Evolutionary conservation across 495 filamentous ascomycete species (phyloP).

Genomic region (Talaromyces nanjingensis): DNA sequence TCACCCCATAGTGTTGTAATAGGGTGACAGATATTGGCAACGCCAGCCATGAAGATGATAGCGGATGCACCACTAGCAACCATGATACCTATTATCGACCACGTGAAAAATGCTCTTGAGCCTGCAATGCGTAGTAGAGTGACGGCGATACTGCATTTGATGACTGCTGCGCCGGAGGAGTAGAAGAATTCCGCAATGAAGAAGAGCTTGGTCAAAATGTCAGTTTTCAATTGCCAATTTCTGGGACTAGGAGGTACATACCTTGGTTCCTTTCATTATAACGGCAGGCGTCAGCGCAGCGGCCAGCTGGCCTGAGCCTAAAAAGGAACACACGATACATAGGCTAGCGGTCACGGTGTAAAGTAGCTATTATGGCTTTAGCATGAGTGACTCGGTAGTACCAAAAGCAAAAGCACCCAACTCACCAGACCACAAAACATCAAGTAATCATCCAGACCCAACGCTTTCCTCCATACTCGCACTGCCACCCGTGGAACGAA

Average conservation of each 20-base stretch:
- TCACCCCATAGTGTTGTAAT: constrained; percentile 3
- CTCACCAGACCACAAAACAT: constrained; percentile 2
- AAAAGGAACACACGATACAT: constrained; percentile 4
- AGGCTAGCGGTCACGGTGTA: constrained; percentile 3
- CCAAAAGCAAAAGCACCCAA: not conserved
- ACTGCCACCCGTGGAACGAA: not conserved
- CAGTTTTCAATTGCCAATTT: not conserved
- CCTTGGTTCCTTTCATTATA: constrained; percentile 1
- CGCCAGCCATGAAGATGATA: constrained; percentile 5
- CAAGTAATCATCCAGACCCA: constrained; percentile 1
- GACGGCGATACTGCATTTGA: constrained; percentile 6
- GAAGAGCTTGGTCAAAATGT: not conserved
- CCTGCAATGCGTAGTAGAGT: constrained; percentile 4
- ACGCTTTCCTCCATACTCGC: constrained; percentile 5
- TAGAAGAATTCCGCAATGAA: constrained; percentile 8
- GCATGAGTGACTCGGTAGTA: not conserved
- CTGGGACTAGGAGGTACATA: not conserved
- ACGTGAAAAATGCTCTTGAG: not conserved
- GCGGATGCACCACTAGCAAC: not conserved
- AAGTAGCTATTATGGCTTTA: not conserved
- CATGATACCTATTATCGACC: not conserved
- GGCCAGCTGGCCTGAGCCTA: not conserved
- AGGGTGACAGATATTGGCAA: constrained; percentile 7
- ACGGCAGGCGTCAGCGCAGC: not conserved
- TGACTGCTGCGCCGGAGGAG: not conserved